Conservation (phyloP, 768 basidiomycete species). For the Pleurotus djamor region DNA sequence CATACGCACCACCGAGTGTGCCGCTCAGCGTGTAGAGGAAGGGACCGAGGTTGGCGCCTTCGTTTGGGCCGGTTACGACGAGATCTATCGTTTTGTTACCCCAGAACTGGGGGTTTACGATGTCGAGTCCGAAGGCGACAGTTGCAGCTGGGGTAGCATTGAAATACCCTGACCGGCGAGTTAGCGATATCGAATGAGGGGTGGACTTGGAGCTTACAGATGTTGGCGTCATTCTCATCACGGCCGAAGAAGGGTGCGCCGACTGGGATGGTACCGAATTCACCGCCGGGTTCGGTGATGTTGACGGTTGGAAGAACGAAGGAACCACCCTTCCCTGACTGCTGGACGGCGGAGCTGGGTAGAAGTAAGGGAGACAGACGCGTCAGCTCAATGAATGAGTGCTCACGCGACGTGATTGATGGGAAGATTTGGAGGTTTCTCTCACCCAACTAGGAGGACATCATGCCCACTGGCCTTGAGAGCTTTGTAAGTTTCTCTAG, state of each 20-base stretch:
- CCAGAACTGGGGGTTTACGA: constrained; percentile 21
- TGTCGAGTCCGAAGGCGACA: constrained; percentile 23
- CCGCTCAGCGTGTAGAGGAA: constrained; percentile 26
- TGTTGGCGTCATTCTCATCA: constrained; percentile 17
- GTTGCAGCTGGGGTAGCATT: constrained; percentile 28
- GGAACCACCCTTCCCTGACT: constrained; percentile 26
- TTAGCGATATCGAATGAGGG: too few relatives aligned
- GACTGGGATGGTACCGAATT: constrained; percentile 23
- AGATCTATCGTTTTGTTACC: constrained; percentile 20
- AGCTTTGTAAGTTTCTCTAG: constrained; percentile 22
- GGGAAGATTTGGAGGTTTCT: not conserved
- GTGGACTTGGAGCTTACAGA: constrained; percentile 16
- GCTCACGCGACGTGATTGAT: too few relatives aligned
- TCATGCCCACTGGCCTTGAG: constrained; percentile 22
- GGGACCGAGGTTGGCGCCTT: constrained; percentile 23
- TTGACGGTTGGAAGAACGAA: constrained; percentile 24
- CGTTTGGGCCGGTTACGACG: constrained; percentile 27
- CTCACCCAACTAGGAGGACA: constrained; percentile 24
- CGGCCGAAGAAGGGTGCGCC: constrained; percentile 27
- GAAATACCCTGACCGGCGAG: constrained; percentile 20
- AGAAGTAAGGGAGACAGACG: too few relatives aligned
- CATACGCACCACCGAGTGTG: constrained; percentile 25
- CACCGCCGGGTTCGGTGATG: constrained; percentile 25
- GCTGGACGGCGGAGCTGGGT: constrained; percentile 25
- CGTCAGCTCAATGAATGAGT: too few relatives aligned